Evolutionary conservation across 2,329 filamentous ascomycete species (phyloP), one percentile per base, ranked within the genome.

Genomic region (Phialophora macrospora): DNA sequence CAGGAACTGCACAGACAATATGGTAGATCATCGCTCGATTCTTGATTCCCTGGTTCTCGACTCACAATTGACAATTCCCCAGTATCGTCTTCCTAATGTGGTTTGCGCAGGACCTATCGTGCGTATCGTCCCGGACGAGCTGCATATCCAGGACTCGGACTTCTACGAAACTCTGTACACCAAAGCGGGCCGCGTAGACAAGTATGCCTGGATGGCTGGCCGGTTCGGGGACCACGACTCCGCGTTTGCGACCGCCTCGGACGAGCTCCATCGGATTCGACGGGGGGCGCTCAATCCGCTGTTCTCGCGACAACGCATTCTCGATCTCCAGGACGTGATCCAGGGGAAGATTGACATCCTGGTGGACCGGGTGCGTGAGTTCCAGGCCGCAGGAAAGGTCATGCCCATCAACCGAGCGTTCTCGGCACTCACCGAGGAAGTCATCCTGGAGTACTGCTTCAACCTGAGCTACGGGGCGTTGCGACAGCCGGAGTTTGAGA

Each of bases 101-200:
- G 17, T 12, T 52, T 48, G 44, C 28, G 26, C 30, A 64, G 56
- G 62, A 2, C 75, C 76, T 0, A 75, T 78, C 30, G 61, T 78
- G 26, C 74, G 76, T 3, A 70, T 78, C 56, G 73, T 66, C 28
- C 76, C 76, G 2, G 57, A 71, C 4, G 75, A 76, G 58, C 57
- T 78, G 6, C 75, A 76, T 58, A 73, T 77, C 66, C 70, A 71
- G 14, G 76, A 78, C 52, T 61, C 74, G 5, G 65, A 72, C 3
- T 77, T 70, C 66, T 76, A 73, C 48, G 69, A 76, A 17, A 72
- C 73, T 14, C 71, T 77, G 9, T 78, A 77, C 54, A 73, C 74
- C 41, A 74, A 73, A 26, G 72, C 73, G 48, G 72, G 70, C 26
- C 68, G 57, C 46, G 71, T 74, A 4, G 70, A 76, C 20, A 75